Evolutionary conservation across 495 filamentous ascomycete genomes (phyloP).

Genomic region (Poronia punctata): DNA sequence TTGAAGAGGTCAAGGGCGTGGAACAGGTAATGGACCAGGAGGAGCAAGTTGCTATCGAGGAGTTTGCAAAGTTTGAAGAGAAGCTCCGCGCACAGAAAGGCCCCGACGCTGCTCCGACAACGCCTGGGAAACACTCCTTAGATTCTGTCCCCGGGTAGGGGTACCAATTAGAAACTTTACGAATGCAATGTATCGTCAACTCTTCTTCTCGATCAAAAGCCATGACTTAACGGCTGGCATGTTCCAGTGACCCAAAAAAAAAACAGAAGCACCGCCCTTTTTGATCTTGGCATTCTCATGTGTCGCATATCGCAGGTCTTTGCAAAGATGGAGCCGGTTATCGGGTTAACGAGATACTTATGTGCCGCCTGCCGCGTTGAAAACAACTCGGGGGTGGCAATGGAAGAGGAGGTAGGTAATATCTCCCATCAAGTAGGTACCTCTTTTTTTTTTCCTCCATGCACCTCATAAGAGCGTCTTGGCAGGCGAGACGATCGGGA

Average conservation of each 20-base stretch:
- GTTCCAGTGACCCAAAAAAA: background rate
- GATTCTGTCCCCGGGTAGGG: constrained; percentile 51
- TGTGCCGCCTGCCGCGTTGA: too few species aligned
- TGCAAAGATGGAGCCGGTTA: too few species aligned
- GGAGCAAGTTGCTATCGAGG: constrained; percentile 80
- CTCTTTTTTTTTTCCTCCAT: constrained; percentile 2
- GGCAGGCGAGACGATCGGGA: constrained; percentile 2
- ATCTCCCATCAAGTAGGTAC: too few species aligned
- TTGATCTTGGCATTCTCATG: too few species aligned
- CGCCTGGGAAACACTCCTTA: constrained; percentile 57
- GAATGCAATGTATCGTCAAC: constrained; percentile 20
- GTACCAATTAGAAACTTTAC: constrained; percentile 4
- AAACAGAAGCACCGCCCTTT: too few species aligned
- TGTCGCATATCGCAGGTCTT: too few species aligned
- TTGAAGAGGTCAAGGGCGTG: constrained; percentile 92
- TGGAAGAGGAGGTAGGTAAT: constrained; percentile 3
- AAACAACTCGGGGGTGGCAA: too few species aligned
- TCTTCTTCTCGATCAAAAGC: constrained; percentile 1
- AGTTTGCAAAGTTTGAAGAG: constrained; percentile 95
- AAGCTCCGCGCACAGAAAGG: constrained; percentile 74
- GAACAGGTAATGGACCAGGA: constrained; percentile 86
- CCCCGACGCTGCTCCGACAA: constrained; percentile 42
- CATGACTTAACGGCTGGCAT: too few species aligned
- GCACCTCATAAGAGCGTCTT: constrained; percentile 2
- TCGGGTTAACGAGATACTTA: too few species aligned